Evolutionary conservation across 192 early-diverging fungal species (phyloP).

Genomic region (Chytriomyces hyalinus): DNA sequence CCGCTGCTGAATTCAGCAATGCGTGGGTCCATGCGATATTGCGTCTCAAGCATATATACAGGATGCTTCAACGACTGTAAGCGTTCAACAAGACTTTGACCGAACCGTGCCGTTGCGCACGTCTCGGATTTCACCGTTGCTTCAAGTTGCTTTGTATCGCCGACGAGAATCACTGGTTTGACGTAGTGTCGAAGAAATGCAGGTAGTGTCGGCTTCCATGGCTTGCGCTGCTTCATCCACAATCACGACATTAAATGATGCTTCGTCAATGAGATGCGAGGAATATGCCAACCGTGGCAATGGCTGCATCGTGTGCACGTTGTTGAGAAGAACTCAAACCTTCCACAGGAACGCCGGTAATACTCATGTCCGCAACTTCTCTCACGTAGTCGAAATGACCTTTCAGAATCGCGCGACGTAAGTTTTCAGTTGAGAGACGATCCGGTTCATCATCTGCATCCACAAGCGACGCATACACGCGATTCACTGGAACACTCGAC

Average conservation of each 20-base stretch:
- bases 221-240: conserved; percentile 34
- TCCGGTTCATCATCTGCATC: background rate
- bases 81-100: conserved; percentile 24
- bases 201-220: conserved; percentile 24
- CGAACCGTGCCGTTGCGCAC: conserved; percentile 18
- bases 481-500: conserved; percentile 11
- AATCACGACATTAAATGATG: conserved; percentile 18
- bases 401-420: conserved; percentile 12
- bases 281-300: conserved; percentile 15
- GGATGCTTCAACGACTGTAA: conserved; percentile 10
- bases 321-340: conserved; percentile 15
- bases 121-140: conserved; percentile 15
- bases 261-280: conserved; percentile 3
- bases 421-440: conserved; percentile 1
- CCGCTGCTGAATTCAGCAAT: conserved; percentile 17
- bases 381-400: conserved; percentile 17
- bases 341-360: background rate
- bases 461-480: conserved; percentile 11
- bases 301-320: conserved; percentile 24
- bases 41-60: conserved; percentile 21
- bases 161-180: conserved; percentile 22
- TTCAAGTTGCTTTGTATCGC: conserved; percentile 26
- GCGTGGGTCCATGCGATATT: conserved; percentile 28
- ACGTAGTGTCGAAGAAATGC: conserved; percentile 8
- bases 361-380: background rate